Base-by-base conservation (phyloP, 768 basidiomycete genomes). In the Kwoniella bestiolae region DNA sequence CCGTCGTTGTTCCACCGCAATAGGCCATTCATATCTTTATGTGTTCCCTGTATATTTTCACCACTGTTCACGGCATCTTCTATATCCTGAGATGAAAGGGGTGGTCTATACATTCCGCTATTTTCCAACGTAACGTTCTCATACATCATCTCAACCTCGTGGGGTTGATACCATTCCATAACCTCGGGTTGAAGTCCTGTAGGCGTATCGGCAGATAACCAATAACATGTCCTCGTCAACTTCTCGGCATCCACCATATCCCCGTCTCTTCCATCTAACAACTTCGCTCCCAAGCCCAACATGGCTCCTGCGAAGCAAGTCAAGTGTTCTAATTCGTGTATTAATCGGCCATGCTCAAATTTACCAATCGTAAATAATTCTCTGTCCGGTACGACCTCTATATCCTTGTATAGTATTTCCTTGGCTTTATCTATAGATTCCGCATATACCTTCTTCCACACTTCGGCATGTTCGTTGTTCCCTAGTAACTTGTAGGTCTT, bases 291-390 rank as follows among this genome's bases (percentile, higher is more conserved):
- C 28, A 84, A 75, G n/a, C 80, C 82, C 11, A 83, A 71, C 83
- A 84, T 84, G 0, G 76, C 83, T 8, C 83, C 82, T 3, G 80
- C 81, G 67, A 82, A 84, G 67, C 81, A 82, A 0, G 80, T 79
- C 64, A 79, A 62, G 49, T 79, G 78, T 53, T 77, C 76, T 11
- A 74, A 70, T 50, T 79, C 74, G 11, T 70, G 63, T 3, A 70
- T 71, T 14, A 72, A 52, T 29, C 61, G 56, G 3, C 65, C 66
- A 31, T 63, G 32, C 12, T 73, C 68, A 56, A 68, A 55, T 66
- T 67, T 67, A 5, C 72, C 75, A n/a, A 73, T 69, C 2, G 73
- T 65, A 0, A 77, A 55, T 9, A 79, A 50, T n/a, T 66, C 57
- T 11, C 68, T 50, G 0, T 71, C 79, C 0, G 80, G 78, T 3